Conservation (phyloP, 2,329 filamentous ascomycete genomes). For the Cercospora beticola region DNA sequence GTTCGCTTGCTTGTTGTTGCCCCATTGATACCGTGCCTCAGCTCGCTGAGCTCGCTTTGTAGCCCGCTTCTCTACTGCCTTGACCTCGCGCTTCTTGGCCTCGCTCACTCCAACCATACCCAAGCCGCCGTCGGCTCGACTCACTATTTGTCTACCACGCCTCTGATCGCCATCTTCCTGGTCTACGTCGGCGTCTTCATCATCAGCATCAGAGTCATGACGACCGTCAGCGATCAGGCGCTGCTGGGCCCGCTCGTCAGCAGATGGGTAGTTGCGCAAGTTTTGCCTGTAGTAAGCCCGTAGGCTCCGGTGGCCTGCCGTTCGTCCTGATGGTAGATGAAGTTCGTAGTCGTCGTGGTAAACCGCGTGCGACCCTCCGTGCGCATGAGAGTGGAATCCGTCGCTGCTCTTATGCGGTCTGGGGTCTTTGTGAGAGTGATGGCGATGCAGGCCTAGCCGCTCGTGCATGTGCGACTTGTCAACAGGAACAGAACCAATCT, state of each 20-base stretch:
- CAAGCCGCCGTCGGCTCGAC: conserved; percentile 67
- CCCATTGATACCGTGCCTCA: conserved; percentile 60
- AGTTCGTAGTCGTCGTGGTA: conserved; percentile 93
- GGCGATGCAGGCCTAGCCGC: conserved; percentile 68
- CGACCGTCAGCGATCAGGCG: conserved; percentile 57
- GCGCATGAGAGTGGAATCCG: conserved; percentile 79
- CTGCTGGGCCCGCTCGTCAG: conserved; percentile 71
- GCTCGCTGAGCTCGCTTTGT: conserved; percentile 60
- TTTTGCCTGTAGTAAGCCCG: conserved; percentile 92
- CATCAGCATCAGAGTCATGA: conserved; percentile 49
- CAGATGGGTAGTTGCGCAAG: conserved; percentile 76
- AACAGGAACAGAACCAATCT: conserved; percentile 75
- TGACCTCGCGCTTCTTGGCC: conserved; percentile 69
- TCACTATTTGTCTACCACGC: conserved; percentile 49
- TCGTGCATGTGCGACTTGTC: conserved; percentile 72
- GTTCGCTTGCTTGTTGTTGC: conserved; percentile 72
- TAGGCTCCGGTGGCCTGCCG: conserved; percentile 84
- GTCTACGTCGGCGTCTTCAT: conserved; percentile 42
- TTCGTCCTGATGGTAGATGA: conserved; percentile 84
- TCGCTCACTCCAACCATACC: conserved; percentile 77
- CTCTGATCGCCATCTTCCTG: conserved; percentile 27
- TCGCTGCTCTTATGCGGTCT: conserved; percentile 72
- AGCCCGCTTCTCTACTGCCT: conserved; percentile 66
- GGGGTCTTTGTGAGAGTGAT: conserved; percentile 69
- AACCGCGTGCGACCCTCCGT: conserved; percentile 69